A percentile compares a stretch with the other conserved stretches of the same genome.
These are phyloP conservation scores for Pleoardoris graminearum DNA, from an alignment of 2,329 filamentous ascomycete genomes.

Conservation along the genomic window DNA sequence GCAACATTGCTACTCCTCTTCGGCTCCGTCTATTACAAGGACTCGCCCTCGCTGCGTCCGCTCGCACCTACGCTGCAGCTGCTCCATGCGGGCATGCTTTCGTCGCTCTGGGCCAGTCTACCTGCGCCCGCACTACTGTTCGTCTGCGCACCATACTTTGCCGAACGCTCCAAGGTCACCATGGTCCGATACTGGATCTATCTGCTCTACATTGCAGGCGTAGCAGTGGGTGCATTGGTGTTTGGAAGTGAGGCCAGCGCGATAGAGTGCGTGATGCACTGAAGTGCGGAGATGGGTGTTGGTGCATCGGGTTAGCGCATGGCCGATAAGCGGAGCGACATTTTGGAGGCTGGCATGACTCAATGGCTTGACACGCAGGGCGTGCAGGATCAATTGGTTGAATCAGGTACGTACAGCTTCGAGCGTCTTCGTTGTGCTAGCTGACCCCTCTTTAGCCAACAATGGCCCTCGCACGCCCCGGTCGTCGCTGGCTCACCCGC, in stretches of 20 bases:
- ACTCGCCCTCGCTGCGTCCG: not conserved
- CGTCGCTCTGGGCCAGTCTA: conserved; percentile 24
- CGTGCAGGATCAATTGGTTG: conserved; percentile 25
- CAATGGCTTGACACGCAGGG: conserved; percentile 6
- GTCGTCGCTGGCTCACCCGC: conserved; percentile 31
- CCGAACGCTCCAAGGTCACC: conserved; percentile 19
- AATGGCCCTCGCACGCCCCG: conserved; percentile 40
- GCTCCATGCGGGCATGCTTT: conserved; percentile 23
- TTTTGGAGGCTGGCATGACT: conserved; percentile 4
- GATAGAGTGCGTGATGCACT: not conserved
- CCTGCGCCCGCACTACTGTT: conserved; percentile 27
- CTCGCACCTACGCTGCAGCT: conserved; percentile 1
- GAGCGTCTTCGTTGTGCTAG: conserved; percentile 5
- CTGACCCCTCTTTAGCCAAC: conserved; percentile 12
- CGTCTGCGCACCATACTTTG: conserved; percentile 24
- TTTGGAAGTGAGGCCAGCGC: not conserved
- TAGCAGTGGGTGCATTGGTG: conserved; percentile 14
- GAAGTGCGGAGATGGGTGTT: not conserved
- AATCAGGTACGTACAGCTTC: conserved; percentile 16
- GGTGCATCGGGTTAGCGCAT: not conserved
- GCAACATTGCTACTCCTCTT: not conserved
- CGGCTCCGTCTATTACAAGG: not conserved
- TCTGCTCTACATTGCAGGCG: conserved; percentile 28
- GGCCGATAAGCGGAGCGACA: conserved; percentile 6
- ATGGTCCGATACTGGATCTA: conserved; percentile 24